phyloP scores from a whole-genome alignment of 805 yeast species.

The Jamesozyma spencerorum region DNA sequence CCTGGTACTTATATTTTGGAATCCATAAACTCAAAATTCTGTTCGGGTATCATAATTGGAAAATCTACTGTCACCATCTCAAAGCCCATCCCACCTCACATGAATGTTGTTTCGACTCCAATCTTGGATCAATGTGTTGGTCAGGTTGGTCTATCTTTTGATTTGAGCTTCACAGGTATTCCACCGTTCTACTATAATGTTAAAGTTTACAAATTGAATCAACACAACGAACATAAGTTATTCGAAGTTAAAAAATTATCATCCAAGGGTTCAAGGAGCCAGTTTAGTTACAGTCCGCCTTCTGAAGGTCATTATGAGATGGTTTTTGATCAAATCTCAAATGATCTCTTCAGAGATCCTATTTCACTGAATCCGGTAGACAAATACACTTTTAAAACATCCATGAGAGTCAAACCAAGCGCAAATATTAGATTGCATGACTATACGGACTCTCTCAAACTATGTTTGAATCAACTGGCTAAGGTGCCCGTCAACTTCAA shows the following conservation, averaged over 20 bases:
- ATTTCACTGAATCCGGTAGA: constrained; percentile 28
- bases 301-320: constrained; percentile 76
- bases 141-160: constrained; percentile 74
- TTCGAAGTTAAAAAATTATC: constrained; percentile 31
- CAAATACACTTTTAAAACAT: constrained; percentile 52
- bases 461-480: constrained; percentile 42
- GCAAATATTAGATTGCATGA: constrained; percentile 33
- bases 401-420: constrained; percentile 62
- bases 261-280: constrained; percentile 39
- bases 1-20: constrained; percentile 62
- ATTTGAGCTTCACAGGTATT: constrained; percentile 58
- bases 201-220: constrained; percentile 45
- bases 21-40: constrained; percentile 47
- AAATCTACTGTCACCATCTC: constrained; percentile 47
- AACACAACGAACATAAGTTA: constrained; percentile 16
- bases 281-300: constrained; percentile 65
- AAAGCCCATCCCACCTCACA: constrained; percentile 44
- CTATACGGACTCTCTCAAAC: constrained; percentile 14
- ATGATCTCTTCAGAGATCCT: constrained; percentile 47
- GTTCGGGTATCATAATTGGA: constrained; percentile 60
- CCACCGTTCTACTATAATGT: constrained; percentile 72
- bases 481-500: constrained; percentile 49
- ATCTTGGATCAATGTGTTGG: constrained; percentile 87
- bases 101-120: constrained; percentile 37
- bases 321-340: constrained; percentile 55